Conservation (phyloP, 306 rosid genomes). For the Senna tora region DNA sequence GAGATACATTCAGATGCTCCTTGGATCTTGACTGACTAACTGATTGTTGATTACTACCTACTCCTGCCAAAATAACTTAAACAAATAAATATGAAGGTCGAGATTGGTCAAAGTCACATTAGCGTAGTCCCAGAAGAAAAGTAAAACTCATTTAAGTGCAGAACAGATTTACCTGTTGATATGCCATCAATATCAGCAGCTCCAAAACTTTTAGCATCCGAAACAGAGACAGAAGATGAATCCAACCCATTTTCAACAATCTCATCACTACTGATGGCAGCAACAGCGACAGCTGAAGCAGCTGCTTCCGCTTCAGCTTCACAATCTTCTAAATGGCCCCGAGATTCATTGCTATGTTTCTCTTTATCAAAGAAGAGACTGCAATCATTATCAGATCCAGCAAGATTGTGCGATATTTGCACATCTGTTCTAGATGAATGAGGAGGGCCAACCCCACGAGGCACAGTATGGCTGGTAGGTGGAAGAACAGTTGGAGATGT, state of each 20-base stretch:
- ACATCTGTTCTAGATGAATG: conserved; percentile 66
- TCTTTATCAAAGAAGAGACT: conserved; percentile 74
- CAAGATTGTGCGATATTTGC: conserved; percentile 62
- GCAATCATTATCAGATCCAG: conserved; percentile 71
- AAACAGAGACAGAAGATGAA: conserved; percentile 57
- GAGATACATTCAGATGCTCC: conserved; percentile 81
- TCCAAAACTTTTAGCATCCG: conserved; percentile 64
- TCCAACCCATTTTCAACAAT: conserved; percentile 68
- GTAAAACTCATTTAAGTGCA: neutral
- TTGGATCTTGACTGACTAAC: conserved; percentile 69
- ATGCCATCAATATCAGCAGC: conserved; percentile 61
- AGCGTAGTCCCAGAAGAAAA: conserved; percentile 15
- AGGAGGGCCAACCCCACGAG: conserved; percentile 74
- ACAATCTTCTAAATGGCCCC: conserved; percentile 71
- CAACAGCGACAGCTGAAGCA: conserved; percentile 98
- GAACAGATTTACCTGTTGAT: conserved; percentile 54
- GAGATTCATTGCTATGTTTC: conserved; percentile 60
- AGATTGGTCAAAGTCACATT: conserved; percentile 1
- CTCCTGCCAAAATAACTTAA: conserved; percentile 51
- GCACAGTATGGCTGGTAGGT: conserved; percentile 54
- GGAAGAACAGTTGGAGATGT: conserved; percentile 93
- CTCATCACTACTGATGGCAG: conserved; percentile 92
- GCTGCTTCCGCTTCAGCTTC: conserved; percentile 97
- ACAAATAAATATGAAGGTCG: conserved; percentile 18
- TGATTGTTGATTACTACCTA: conserved; percentile 64